phyloP scores from a whole-genome alignment of 192 early-diverging fungal species.

The Chytriomyces confervae region DNA sequence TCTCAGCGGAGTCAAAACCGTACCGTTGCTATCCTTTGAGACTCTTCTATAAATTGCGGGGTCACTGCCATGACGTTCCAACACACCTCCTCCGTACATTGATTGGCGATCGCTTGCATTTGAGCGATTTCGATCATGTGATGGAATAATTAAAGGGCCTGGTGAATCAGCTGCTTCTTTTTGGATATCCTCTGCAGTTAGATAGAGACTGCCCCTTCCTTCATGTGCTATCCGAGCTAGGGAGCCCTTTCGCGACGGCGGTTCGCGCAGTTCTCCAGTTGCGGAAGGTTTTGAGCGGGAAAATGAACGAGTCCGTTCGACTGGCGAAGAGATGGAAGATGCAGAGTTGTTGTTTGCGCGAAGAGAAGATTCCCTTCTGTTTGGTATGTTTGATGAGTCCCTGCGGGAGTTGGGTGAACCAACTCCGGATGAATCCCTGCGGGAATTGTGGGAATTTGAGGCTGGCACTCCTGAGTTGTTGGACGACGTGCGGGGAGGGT shows the following conservation, averaged over 20 bases:
- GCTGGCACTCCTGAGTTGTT: background rate
- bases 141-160: background rate
- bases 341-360: no score
- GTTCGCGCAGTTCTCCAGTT: background rate
- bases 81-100: background rate
- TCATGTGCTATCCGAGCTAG: background rate
- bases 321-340: no score
- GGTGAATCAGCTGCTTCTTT: background rate
- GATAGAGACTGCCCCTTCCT: background rate
- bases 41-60: background rate
- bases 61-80: background rate
- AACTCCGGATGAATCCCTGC: background rate
- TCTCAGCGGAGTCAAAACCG: background rate
- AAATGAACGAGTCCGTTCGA: background rate
- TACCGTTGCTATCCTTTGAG: background rate
- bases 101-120: background rate
- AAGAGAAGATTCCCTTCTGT: no score
- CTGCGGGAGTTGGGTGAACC: background rate
- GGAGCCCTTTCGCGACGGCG: background rate
- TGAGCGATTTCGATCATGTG: background rate
- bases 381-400: no score
- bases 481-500: background rate
- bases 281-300: background rate
- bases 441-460: background rate
- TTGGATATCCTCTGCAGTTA: background rate